Base-by-base conservation (phyloP, 176 grass and related monocot genomes). In the Thinopyrum elongatum region DNA sequence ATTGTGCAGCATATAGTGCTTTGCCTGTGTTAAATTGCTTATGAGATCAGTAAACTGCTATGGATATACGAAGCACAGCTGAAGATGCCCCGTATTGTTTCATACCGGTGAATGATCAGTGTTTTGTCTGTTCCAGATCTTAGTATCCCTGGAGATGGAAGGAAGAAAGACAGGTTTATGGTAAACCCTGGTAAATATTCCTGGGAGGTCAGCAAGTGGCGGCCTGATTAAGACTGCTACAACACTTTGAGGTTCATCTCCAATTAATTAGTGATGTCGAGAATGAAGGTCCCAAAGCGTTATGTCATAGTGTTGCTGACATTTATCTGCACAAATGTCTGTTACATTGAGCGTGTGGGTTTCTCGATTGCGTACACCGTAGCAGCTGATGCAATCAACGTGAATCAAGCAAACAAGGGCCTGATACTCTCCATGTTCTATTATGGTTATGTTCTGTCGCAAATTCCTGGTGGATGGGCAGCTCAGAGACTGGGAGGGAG, bases 131-230 rank as follows among this genome's bases (percentile, higher is more conserved):
- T 30, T 66, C 49, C 68, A 80, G 34, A 63, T 80, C 38, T 75
- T 75, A 75, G 41, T 10, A 49, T 49, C 14, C 42, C 14, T 29
- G 17, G 72, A 75, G 25, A 75, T 75, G 72, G 72, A 75, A 75
- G 72, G 41, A 75, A 75, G 7, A 46, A 46, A 28, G 14, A 10
- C 25, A 49, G 46, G 28, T 63, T 88, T 88, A 85, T 84, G 85
- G 51, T 87, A 91, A 84, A 51, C 68, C 64, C 77, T 85, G 28
- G 47, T 70, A 82, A 85, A 69, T 83, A 69, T 70, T 80, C 61
- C 46, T 91, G 89, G 81, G 81, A 62, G 76, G 76, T 80, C 61
- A 84, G 70, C 69, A 88, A 80, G 86, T 85, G 62, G 68, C 57
- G 69, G 70, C 86, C 76, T 87, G 68, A 80, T 79, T 91, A 69